A percentile compares a stretch with the other conserved stretches of the same genome.
Evolutionary conservation across 2,329 filamentous ascomycete species (phyloP).

Genomic region (Fonsecaea pugnacius): DNA sequence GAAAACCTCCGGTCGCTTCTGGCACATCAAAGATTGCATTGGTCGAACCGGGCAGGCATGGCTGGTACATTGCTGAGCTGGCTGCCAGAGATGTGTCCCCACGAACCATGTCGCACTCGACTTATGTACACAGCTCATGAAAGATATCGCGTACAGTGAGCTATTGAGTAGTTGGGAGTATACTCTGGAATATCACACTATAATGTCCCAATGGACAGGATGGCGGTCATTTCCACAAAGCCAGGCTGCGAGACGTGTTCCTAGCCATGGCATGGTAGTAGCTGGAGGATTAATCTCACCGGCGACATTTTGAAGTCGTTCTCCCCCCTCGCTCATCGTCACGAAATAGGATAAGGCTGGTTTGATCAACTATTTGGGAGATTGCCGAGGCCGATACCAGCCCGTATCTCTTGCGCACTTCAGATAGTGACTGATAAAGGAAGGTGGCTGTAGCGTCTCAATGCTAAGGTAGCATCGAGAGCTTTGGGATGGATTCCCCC

Average conservation of each 20-base stretch:
- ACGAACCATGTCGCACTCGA: neutral
- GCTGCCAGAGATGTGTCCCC: neutral
- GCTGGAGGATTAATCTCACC: neutral
- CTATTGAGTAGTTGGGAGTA: neutral
- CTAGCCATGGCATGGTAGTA: neutral
- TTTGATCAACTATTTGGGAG: neutral
- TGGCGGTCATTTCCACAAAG: neutral
- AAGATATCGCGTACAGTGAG: neutral
- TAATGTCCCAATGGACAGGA: neutral
- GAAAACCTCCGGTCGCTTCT: neutral
- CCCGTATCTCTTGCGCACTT: slow-evolving; percentile 1
- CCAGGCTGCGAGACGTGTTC: neutral
- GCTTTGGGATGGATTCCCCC: neutral
- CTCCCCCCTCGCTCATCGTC: neutral
- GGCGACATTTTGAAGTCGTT: neutral
- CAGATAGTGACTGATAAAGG: slow-evolving; percentile 6
- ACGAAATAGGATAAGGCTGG: neutral
- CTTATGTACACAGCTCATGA: neutral
- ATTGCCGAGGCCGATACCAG: neutral
- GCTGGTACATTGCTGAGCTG: neutral
- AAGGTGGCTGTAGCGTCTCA: slow-evolving; percentile 19
- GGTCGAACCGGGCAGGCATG: neutral
- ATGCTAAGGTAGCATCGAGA: slow-evolving; percentile 20
- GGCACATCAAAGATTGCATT: neutral
- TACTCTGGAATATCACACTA: neutral